Conservation (phyloP, 2,329 filamentous ascomycete genomes). For the Pseudopyricularia cyperi region DNA sequence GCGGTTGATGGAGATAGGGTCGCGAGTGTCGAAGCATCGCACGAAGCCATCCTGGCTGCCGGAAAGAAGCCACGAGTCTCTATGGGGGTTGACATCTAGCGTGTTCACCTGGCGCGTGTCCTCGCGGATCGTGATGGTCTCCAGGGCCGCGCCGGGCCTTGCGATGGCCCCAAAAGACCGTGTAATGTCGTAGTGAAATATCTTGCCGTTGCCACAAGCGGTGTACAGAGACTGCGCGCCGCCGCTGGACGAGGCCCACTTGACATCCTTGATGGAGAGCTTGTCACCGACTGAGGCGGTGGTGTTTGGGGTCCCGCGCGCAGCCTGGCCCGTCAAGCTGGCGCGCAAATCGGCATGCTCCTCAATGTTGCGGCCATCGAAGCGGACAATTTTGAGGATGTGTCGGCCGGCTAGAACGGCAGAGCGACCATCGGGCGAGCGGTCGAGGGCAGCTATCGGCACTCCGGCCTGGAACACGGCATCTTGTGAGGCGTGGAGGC, state of each 20-base stretch:
- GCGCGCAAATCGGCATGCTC: constrained; percentile 47
- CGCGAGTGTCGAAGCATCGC: constrained; percentile 45
- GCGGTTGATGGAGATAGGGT: constrained; percentile 31
- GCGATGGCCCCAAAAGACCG: constrained; percentile 7
- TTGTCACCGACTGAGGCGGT: constrained; percentile 35
- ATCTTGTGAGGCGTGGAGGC: constrained; percentile 42
- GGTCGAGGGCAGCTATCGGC: constrained; percentile 45
- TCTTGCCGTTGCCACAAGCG: constrained; percentile 50
- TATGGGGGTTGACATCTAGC: constrained; percentile 49
- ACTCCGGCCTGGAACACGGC: constrained; percentile 35
- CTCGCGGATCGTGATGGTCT: constrained; percentile 44
- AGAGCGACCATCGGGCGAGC: constrained; percentile 39
- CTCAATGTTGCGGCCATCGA: constrained; percentile 38
- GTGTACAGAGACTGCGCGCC: constrained; percentile 44
- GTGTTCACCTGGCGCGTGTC: constrained; percentile 52
- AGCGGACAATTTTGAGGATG: constrained; percentile 45
- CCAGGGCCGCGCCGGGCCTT: constrained; percentile 29
- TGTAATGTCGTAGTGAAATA: constrained; percentile 49
- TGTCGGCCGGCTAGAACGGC: constrained; percentile 47
- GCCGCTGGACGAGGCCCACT: constrained; percentile 36
- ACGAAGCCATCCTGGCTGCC: constrained; percentile 53
- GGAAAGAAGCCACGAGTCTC: constrained; percentile 42
- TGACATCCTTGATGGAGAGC: constrained; percentile 50
- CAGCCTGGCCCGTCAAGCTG: constrained; percentile 25
- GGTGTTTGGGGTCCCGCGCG: constrained; percentile 24